phyloP scores from a whole-genome alignment of 768 basidiomycete species.

The Mycena floridula region DNA sequence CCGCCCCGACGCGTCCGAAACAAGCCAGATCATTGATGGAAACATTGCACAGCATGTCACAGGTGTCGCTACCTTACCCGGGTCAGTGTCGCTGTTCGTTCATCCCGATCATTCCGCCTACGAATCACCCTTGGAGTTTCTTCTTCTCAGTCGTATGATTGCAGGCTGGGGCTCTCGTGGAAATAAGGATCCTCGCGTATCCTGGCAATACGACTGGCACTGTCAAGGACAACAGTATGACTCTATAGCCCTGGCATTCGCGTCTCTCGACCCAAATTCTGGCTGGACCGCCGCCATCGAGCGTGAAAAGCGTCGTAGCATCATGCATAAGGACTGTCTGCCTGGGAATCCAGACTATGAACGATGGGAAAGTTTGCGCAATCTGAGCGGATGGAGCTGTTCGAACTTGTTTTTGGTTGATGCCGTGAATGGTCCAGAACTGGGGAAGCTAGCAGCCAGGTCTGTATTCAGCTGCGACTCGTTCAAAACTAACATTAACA shows the following conservation, averaged over 20 bases:
- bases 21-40: no score
- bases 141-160: no score
- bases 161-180: no score
- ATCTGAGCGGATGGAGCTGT: not conserved
- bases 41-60: no score
- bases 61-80: no score
- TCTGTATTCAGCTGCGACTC: not conserved
- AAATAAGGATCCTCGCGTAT: no score
- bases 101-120: no score
- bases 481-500: not conserved
- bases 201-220: constrained; percentile 12
- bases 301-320: constrained; percentile 1
- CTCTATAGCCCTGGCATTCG: constrained; percentile 3
- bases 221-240: not conserved
- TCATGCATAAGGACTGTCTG: not conserved
- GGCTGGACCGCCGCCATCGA: constrained; percentile 9
- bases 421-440: constrained; percentile 4
- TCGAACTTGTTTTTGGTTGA: constrained; percentile 6
- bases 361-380: constrained; percentile 6
- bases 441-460: constrained; percentile 5
- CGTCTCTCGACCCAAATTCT: constrained; percentile 6
- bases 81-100: no score
- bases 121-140: no score
- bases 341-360: constrained; percentile 6
- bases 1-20: no score